phyloP scores from a whole-genome alignment of 306 rosid species.

The Vigna angularis region DNA sequence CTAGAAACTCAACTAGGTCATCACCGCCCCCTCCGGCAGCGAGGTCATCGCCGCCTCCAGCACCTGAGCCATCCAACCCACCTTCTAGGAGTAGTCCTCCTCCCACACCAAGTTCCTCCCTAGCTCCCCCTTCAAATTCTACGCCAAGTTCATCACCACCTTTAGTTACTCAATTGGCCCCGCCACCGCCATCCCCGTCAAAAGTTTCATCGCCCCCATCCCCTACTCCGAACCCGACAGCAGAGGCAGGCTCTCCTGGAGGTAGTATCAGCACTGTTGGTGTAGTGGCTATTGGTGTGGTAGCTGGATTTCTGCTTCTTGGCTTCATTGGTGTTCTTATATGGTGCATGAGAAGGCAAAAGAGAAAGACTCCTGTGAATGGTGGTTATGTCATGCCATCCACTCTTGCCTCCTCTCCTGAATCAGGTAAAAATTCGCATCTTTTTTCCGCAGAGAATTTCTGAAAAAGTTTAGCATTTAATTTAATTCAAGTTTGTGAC shows the following conservation, averaged over 20 bases:
- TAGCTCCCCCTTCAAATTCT: conserved; percentile 55
- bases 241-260: conserved; percentile 47
- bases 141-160: conserved; percentile 54
- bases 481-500: conserved; percentile 40
- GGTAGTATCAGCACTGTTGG: conserved; percentile 63
- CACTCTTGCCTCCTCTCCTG: conserved; percentile 57
- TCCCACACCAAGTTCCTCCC: conserved; percentile 51
- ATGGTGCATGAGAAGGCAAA: conserved; percentile 73
- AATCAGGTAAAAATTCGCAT: conserved; percentile 59
- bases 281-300: conserved; percentile 57
- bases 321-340: conserved; percentile 65
- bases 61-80: conserved; percentile 50
- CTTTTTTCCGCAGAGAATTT: too few species aligned
- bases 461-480: not conserved
- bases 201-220: conserved; percentile 40
- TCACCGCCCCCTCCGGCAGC: conserved; percentile 45
- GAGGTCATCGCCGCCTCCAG: conserved; percentile 47
- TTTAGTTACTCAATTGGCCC: conserved; percentile 28
- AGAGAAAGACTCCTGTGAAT: conserved; percentile 52
- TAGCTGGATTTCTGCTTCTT: conserved; percentile 58
- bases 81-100: conserved; percentile 50
- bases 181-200: conserved; percentile 53
- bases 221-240: conserved; percentile 41
- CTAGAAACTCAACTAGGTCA: conserved; percentile 51
- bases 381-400: conserved; percentile 74